phyloP scores from a whole-genome alignment of 495 filamentous ascomycete species.

The Penicillium verhagenii region DNA sequence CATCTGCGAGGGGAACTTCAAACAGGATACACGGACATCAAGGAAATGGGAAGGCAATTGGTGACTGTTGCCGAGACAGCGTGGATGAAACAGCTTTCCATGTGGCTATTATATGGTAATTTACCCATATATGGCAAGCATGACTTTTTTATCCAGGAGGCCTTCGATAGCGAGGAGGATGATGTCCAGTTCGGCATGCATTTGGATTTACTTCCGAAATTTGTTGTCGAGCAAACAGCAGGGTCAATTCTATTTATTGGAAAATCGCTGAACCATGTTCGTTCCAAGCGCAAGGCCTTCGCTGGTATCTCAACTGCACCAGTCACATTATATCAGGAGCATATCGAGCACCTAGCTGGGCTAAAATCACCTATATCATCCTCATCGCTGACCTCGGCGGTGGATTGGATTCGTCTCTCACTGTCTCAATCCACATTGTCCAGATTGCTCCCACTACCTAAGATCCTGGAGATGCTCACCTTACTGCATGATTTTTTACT shows the following conservation, averaged over 20 bases:
- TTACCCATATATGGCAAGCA: constrained; percentile 67
- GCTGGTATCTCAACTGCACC: constrained; percentile 42
- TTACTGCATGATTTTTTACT: constrained; percentile 85
- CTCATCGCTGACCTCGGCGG: constrained; percentile 63
- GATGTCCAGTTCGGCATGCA: constrained; percentile 54
- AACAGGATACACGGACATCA: constrained; percentile 88
- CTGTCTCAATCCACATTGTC: constrained; percentile 79
- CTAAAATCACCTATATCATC: constrained; percentile 72
- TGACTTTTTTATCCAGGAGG: constrained; percentile 78
- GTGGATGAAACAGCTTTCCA: constrained; percentile 86
- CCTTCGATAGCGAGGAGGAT: constrained; percentile 33
- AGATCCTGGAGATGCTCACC: constrained; percentile 72
- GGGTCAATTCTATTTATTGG: constrained; percentile 89
- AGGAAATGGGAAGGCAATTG: constrained; percentile 66
- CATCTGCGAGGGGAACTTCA: constrained; percentile 67
- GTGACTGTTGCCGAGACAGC: constrained; percentile 78
- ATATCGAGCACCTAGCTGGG: constrained; percentile 69
- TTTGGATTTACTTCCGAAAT: constrained; percentile 64
- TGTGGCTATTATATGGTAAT: constrained; percentile 86
- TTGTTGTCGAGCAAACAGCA: constrained; percentile 73
- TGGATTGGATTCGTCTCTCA: constrained; percentile 74
- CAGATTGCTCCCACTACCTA: constrained; percentile 70
- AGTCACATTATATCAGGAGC: constrained; percentile 64
- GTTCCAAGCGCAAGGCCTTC: constrained; percentile 45
- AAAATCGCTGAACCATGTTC: constrained; percentile 79